Percentiles rank a stretch among this genome's conserved stretches.
phyloP scores from a whole-genome alignment of 2,329 filamentous ascomycete genomes.

The Trichoderma sp. region DNA sequence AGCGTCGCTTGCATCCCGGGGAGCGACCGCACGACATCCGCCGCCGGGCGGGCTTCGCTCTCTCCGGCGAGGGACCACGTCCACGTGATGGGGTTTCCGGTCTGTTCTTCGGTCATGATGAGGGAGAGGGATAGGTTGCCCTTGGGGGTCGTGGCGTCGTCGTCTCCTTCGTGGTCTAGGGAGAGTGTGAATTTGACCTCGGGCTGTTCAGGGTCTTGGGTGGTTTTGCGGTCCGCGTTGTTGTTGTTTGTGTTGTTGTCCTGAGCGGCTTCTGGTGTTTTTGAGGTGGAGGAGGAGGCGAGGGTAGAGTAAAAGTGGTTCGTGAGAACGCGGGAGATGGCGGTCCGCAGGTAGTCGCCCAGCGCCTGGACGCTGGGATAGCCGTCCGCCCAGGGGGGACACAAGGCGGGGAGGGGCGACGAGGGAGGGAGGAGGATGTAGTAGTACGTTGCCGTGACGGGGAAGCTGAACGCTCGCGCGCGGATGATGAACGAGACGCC shows the following conservation, averaged over 20 bases:
- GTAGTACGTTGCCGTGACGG: constrained; percentile 51
- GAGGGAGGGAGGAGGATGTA: constrained; percentile 45
- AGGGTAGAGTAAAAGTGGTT: constrained; percentile 40
- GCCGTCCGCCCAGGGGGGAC: constrained; percentile 48
- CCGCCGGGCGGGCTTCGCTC: constrained; percentile 31
- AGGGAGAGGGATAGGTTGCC: constrained; percentile 32
- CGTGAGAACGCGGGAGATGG: constrained; percentile 46
- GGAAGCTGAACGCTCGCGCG: constrained; percentile 49
- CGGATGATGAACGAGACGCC: constrained; percentile 48
- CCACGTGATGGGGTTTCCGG: constrained; percentile 35
- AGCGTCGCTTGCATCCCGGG: constrained; percentile 28
- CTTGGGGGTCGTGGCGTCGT: too few relatives aligned
- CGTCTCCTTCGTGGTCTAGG: constrained; percentile 34
- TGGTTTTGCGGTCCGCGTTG: constrained; percentile 37
- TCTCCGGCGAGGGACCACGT: constrained; percentile 35
- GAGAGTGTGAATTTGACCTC: constrained; percentile 40
- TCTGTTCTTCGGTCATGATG: constrained; percentile 30
- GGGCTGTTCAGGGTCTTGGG: constrained; percentile 38
- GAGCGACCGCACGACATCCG: constrained; percentile 34
- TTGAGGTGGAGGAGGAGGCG: not conserved
- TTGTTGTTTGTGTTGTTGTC: not conserved
- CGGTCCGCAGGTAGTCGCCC: constrained; percentile 50
- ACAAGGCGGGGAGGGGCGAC: constrained; percentile 43
- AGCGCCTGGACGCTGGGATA: constrained; percentile 51
- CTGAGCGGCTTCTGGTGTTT: too few relatives aligned